These are phyloP conservation scores for Senna tora DNA, from an alignment of 306 rosid genomes.

Conservation along the genomic window DNA sequence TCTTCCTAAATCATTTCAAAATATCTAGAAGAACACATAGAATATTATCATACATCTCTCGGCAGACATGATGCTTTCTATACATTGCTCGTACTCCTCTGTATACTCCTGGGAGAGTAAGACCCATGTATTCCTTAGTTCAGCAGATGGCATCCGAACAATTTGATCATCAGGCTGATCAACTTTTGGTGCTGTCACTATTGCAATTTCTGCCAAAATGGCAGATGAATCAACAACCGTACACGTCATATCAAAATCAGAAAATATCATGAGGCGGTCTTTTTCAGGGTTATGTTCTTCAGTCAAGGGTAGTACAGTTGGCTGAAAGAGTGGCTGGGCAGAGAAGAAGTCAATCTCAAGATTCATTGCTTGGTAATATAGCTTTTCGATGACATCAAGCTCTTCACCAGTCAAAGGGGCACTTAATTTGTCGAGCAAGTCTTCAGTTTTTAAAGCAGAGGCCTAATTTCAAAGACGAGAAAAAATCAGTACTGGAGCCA, in stretches of 20 bases:
- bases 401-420: constrained; percentile 99
- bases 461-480: constrained; percentile 78
- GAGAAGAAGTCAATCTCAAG: constrained; percentile 85
- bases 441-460: constrained; percentile 84
- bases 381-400: constrained; percentile 92
- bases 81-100: constrained; percentile 91
- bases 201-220: constrained; percentile 94
- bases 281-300: constrained; percentile 66
- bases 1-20: constrained; percentile 30
- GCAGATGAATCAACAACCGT: constrained; percentile 94
- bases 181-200: constrained; percentile 81
- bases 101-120: constrained; percentile 79
- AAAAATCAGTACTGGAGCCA: constrained; percentile 46
- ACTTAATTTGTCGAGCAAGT: constrained; percentile 89
- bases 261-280: constrained; percentile 71
- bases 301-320: constrained; percentile 80
- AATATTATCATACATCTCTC: constrained; percentile 58
- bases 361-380: constrained; percentile 93
- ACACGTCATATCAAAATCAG: constrained; percentile 99
- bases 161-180: constrained; percentile 72
- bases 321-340: constrained; percentile 83
- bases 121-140: constrained; percentile 82
- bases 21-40: constrained; percentile 13
- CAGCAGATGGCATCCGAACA: constrained; percentile 74
- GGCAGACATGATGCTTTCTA: constrained; percentile 71